These are phyloP conservation scores for Globisporangium radiosum DNA, from an alignment of 352 stramenopile species.

Conservation along the genomic window DNA sequence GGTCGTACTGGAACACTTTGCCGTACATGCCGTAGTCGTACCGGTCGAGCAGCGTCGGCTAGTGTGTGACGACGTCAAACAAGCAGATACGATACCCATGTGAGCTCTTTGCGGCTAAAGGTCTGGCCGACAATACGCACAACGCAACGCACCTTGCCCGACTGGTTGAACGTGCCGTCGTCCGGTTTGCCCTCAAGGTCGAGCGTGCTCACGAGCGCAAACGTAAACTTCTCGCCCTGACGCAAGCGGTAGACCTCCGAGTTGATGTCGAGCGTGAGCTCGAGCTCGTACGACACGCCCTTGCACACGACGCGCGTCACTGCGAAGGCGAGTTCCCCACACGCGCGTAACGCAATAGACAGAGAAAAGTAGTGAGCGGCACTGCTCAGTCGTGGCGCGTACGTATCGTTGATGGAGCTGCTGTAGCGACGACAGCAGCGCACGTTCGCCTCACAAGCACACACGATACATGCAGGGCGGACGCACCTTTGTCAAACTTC, in stretches of 20 bases:
- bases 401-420: too few relatives aligned
- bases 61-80: neutral
- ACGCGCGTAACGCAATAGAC: too few relatives aligned
- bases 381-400: too few relatives aligned
- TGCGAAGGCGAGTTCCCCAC: slow-evolving; percentile 4
- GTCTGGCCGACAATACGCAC: too few relatives aligned
- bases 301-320: slow-evolving; percentile 96
- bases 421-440: too few relatives aligned
- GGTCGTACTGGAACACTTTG: slow-evolving; percentile 96
- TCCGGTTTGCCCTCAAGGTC: slow-evolving; percentile 95
- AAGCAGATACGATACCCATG: neutral
- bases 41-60: slow-evolving; percentile 92
- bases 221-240: slow-evolving; percentile 95
- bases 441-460: neutral
- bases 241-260: slow-evolving; percentile 95
- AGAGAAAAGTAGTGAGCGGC: too few relatives aligned
- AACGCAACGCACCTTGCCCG: slow-evolving; percentile 56
- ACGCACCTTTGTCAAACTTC: slow-evolving; percentile 93
- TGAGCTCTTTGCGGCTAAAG: too few relatives aligned
- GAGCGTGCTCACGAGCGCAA: slow-evolving; percentile 94
- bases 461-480: neutral
- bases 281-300: slow-evolving; percentile 96
- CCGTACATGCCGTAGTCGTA: slow-evolving; percentile 99
- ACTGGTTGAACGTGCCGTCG: slow-evolving; percentile 92
- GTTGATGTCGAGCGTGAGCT: slow-evolving; percentile 97